Evolutionary conservation across 768 basidiomycete genomes (phyloP), one percentile per base, ranked within the genome.

Genomic region (Rhodotorula sphaerocarpa): DNA sequence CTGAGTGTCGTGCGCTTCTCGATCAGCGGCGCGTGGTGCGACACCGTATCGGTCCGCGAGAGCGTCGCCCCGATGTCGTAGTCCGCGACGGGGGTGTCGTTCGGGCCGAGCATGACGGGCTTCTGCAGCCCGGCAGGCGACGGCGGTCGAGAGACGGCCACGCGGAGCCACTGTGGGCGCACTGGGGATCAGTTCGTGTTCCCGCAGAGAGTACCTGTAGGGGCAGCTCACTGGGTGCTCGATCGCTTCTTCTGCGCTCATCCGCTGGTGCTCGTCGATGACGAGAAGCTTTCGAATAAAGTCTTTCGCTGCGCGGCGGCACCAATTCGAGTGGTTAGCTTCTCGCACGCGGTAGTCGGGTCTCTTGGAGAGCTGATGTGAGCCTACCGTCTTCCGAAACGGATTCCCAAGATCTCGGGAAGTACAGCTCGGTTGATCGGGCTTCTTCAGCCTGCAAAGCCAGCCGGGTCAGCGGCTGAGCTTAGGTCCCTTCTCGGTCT

Each of bases 361-460:
- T n/a, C n/a, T n/a, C n/a, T n/a, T n/a, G n/a, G n/a, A n/a, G n/a
- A n/a, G n/a, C n/a, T n/a, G n/a, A n/a, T n/a, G n/a, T n/a, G n/a
- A n/a, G n/a, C n/a, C n/a, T n/a, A 66, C 65, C 65, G 3, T 36
- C 48, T 1, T 55, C 53, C 7, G 66, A 68, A 5, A 68, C 54
- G 31, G 1, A 30, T 9, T 63, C 56, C 66, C 66, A 68, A 3
- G 59, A 50, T 15, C 55, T 34, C 28, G 66, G 66, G 44, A 68
- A 68, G 39, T 68, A 68, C 10, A 68, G 52, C 52, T 60, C 42
- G 27, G 62, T 63, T n/a, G 59, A 60, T 23, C 61, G 44, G 4
- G 66, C 66, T 27, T 68, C 66, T 10, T 68, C 53, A 2, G 66
- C 66, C 64, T 65, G 55, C 5, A 2, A 1, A 3, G 1, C 18